Evolutionary conservation across 768 basidiomycete species (phyloP).

Genomic region (Pulveroboletus sp.): DNA sequence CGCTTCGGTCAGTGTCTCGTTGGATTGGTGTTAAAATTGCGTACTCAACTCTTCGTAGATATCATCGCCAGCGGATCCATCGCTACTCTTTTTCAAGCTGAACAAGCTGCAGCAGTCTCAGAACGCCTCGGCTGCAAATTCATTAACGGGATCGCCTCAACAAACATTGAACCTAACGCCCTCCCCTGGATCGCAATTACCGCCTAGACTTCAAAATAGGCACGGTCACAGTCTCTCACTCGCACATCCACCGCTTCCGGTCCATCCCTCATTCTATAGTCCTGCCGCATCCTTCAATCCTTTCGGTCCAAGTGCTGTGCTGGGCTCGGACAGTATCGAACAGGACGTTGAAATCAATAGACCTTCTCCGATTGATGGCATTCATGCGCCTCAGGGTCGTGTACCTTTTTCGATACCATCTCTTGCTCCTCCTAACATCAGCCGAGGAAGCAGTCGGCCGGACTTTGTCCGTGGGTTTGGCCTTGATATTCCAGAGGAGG

Average conservation of each 20-base stretch:
- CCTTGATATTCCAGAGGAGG: slow-evolving; percentile 72
- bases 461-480: slow-evolving; percentile 82
- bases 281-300: slow-evolving; percentile 52
- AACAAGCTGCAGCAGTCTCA: slow-evolving; percentile 80
- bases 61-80: slow-evolving; percentile 87
- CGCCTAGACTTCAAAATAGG: slow-evolving; percentile 43
- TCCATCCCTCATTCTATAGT: slow-evolving; percentile 31
- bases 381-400: slow-evolving; percentile 54
- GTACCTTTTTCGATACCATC: slow-evolving; percentile 43
- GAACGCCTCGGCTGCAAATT: slow-evolving; percentile 43
- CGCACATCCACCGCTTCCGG: slow-evolving; percentile 47
- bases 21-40: slow-evolving; percentile 14
- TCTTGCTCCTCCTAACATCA: slow-evolving; percentile 41
- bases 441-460: slow-evolving; percentile 49
- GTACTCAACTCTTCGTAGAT: slow-evolving; percentile 44
- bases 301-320: slow-evolving; percentile 53
- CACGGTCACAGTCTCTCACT: slow-evolving; percentile 77
- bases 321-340: slow-evolving; percentile 47
- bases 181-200: slow-evolving; percentile 41
- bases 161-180: slow-evolving; percentile 49
- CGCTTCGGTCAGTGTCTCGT: slow-evolving; percentile 60
- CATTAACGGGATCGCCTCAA: slow-evolving; percentile 62
- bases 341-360: slow-evolving; percentile 20
- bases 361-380: slow-evolving; percentile 27
- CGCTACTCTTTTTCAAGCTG: slow-evolving; percentile 73